A percentile compares a stretch with the other conserved stretches of the same genome.
phyloP scores from a whole-genome alignment of 192 early-diverging fungal species.

The Backusella luteola region DNA sequence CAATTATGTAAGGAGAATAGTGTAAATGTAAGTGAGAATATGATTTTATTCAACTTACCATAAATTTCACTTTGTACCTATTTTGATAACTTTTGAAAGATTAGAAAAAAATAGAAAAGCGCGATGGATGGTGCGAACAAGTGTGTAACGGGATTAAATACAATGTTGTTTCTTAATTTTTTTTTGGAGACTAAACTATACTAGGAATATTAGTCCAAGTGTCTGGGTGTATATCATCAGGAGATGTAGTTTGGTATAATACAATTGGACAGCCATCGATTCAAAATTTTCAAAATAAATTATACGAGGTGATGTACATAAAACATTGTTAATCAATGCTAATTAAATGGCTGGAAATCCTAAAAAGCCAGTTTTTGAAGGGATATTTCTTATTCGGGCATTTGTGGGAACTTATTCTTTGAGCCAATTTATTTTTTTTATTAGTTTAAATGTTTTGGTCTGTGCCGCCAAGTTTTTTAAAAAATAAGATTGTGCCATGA shows the following conservation, averaged over 20 bases:
- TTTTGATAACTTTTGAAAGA: background rate
- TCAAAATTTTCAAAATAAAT: background rate
- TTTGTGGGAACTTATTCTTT: background rate
- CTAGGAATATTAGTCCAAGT: background rate
- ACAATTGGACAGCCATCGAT: background rate
- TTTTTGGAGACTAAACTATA: background rate
- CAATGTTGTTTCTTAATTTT: background rate
- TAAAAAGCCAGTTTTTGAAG: background rate
- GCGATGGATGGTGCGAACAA: background rate
- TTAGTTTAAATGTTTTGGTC: background rate
- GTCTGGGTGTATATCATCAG: background rate
- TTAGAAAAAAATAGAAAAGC: background rate
- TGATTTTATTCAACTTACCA: background rate
- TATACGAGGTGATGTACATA: background rate
- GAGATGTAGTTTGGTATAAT: background rate
- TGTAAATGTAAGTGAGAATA: too few relatives aligned
- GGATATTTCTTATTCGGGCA: background rate
- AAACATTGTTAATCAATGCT: background rate
- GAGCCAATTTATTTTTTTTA: too few relatives aligned
- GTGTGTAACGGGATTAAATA: background rate
- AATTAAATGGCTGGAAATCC: background rate
- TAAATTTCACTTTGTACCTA: background rate
- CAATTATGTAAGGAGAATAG: background rate
- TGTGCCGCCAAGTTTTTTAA: background rate
- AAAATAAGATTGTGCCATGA: background rate